Base-by-base conservation (phyloP, 2,329 filamentous ascomycete genomes). In the Aspergillus sp. region DNA sequence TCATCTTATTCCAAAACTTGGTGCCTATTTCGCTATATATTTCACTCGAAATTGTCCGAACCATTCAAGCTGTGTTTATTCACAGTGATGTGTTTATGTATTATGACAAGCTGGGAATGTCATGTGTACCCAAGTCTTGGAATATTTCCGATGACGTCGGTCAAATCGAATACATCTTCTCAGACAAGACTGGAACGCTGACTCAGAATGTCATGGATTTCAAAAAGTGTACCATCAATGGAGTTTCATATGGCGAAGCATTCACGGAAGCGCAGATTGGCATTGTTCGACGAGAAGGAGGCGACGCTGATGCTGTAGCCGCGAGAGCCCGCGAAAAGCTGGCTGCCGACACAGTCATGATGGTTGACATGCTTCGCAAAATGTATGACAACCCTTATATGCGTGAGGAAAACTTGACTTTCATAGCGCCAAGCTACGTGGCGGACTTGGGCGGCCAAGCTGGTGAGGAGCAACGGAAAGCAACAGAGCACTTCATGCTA, bases 151-250 rank as follows among this genome's bases (percentile, higher is more conserved):
- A 99, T 72, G 96, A 99, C 70, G 84, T 99, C 50, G 95, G 95
- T 12, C 95, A 99, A 78, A 97, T 99, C 64, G 95, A 98, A 78
- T 99, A 98, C 80, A 97, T 99, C 67, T 99, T 99, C 77, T 97
- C 91, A 0, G 91, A 96, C 82, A 96, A 96, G 79, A 96, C 91
- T 0, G 91, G 91, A 60, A 96, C 91, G 2, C 79, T 96, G 65
- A 96, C 91, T 0, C 91, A 96, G 71, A 96, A 96, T 74, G 90
- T 96, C 56, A 96, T 96, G 95, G 96, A 99, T 76, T 99, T 98
- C 85, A 99, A 98, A 78, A 99, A 99, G 78, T 92, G 90, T 58
- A 96, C 93, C 0, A 89, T 99, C 77, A 98, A 98, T 70, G 94
- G 94, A n/a, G 86, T 95, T 62, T 88, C 93, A 0, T 99, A 99